phyloP scores from a whole-genome alignment of 345 rosid genomes.

The Carallia pectinifolia region DNA sequence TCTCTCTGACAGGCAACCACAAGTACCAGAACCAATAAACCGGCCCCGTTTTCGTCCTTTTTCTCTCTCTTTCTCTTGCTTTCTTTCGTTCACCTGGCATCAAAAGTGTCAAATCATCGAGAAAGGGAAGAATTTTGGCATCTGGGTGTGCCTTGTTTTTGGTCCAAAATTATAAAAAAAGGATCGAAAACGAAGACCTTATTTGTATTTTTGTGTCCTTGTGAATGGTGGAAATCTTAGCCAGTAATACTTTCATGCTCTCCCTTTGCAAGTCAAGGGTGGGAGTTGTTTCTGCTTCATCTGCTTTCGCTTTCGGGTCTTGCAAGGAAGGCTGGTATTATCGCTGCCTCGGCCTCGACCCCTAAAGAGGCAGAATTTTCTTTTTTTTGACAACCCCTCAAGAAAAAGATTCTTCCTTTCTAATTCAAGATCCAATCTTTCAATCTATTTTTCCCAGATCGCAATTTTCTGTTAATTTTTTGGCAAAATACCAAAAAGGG shows the following conservation, averaged over 20 bases:
- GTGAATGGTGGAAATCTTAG: slow-evolving; percentile 97
- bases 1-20: too few species aligned
- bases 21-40: not conserved
- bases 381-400: not conserved
- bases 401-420: not conserved
- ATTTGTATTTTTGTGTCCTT: slow-evolving; percentile 20
- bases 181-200: not conserved
- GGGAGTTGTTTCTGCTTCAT: slow-evolving; percentile 57
- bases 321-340: slow-evolving; percentile 99
- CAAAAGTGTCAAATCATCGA: slow-evolving; percentile 30
- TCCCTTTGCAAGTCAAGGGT: slow-evolving; percentile 78
- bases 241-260: slow-evolving; percentile 61
- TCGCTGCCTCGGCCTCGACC: slow-evolving; percentile 97
- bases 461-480: not conserved
- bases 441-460: not conserved
- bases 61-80: not conserved
- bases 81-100: too few species aligned
- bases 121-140: slow-evolving; percentile 63
- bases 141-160: too few species aligned
- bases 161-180: too few species aligned
- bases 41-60: too few species aligned
- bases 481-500: not conserved
- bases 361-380: slow-evolving; percentile 32
- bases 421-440: not conserved
- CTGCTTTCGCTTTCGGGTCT: slow-evolving; percentile 87